A percentile compares a stretch with the other conserved stretches of the same genome.
These are phyloP conservation scores for Nicotiana sylvestris DNA, from an alignment of 257 asterid genomes.

Conservation along the genomic window DNA sequence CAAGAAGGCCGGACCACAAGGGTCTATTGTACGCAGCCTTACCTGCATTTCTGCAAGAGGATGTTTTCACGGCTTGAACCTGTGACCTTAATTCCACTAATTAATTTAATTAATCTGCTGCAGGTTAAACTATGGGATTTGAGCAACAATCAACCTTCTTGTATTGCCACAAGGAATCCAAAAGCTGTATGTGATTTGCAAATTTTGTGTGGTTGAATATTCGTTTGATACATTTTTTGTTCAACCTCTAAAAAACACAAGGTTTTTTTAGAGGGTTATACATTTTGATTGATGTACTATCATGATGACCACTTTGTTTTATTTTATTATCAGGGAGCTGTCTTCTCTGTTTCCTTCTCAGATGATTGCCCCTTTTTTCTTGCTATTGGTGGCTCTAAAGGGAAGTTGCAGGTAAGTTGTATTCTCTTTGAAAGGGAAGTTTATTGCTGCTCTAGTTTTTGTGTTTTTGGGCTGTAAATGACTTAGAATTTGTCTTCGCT, in stretches of 20 bases:
- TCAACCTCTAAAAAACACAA: neutral
- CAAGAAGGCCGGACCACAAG: no score
- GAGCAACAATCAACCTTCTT: constrained; percentile 63
- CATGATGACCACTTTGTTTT: neutral
- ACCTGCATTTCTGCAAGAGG: no score
- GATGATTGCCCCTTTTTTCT: constrained; percentile 64
- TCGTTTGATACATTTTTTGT: neutral
- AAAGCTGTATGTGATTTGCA: constrained; percentile 33
- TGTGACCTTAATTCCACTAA: neutral
- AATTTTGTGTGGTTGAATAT: neutral
- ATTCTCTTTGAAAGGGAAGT: neutral
- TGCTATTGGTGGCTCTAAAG: constrained; percentile 86
- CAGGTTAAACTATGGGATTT: constrained; percentile 97
- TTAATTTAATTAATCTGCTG: constrained; percentile 8
- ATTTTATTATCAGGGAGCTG: constrained; percentile 62
- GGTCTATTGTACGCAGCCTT: no score
- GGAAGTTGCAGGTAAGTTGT: constrained; percentile 60
- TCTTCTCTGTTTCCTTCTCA: constrained; percentile 75
- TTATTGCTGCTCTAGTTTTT: neutral
- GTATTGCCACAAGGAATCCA: constrained; percentile 42
- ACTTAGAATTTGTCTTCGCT: neutral
- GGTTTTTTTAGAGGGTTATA: neutral
- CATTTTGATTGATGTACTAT: neutral
- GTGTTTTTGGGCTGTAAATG: neutral
- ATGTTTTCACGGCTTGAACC: no score